Evolutionary conservation across 306 rosid species (phyloP), one percentile per base, ranked within the genome.

Genomic region (Cucurbita pepo): DNA sequence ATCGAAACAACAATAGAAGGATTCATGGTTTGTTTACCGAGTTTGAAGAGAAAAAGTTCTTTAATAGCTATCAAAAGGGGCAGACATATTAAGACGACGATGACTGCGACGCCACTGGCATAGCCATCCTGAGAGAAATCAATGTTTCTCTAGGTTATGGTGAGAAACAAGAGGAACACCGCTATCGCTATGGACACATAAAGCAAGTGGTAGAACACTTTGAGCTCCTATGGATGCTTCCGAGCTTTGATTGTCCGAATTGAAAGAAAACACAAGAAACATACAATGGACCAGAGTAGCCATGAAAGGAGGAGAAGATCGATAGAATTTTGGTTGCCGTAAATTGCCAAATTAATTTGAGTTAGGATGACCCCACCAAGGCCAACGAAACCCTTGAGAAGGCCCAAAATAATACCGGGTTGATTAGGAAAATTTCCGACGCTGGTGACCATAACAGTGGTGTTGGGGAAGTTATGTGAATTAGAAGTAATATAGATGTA

Each of bases 221-320:
- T 59, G 30, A 30, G 44, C 66, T 84, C 85, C 0, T 69, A 59
- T 9, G 73, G 13, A 6, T 77, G 78, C 45, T 73, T 77, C 3
- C 18, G 67, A 40, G 34, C 61, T 63, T 79, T 59, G 53, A 84
- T 37, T 4, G 69, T 45, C 4, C 83, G 78, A 66, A 81, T 53
- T 9, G 71, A 19, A 44, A 5, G 80, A 3, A 72, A 69, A 48
- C 79, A 77, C 2, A 71, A 9, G 5, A 71, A 9, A 12, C 80
- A 51, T 7, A 81, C 34, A 2, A 69, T 64, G 14, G 85, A n/a
- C n/a, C n/a, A 44, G 0, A 85, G 88, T 9, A 84, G 65, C 83
- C 86, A 58, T 30, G 64, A 30, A 14, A 58, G 64, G 1, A 58
- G 64, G 4, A 58, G 4, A 5, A 58, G 18, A 30, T 34, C 2